Percentiles rank a stretch among this genome's conserved stretches.
These are phyloP conservation scores for Seminavis robusta DNA, from an alignment of 108 stramenopile species.

Conservation along the genomic window DNA sequence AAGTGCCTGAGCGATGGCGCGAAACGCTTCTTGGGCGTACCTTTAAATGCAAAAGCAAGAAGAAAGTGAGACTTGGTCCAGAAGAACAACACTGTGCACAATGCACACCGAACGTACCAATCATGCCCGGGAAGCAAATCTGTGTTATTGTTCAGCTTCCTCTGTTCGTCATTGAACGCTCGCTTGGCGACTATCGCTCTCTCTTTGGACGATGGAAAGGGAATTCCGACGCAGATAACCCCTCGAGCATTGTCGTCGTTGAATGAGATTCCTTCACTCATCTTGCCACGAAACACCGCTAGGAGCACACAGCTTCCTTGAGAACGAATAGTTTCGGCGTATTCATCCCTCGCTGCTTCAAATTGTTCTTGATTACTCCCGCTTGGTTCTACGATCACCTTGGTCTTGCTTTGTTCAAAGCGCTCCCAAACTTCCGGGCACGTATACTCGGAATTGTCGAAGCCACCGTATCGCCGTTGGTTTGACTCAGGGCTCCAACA, in stretches of 20 bases:
- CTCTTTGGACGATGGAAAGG: conserved; percentile 45
- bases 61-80: no score
- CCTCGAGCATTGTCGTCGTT: conserved; percentile 81
- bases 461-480: conserved; percentile 7
- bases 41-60: no score
- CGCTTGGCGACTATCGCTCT: conserved; percentile 65
- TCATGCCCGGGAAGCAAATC: conserved; percentile 67
- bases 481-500: conserved; percentile 40
- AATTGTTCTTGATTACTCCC: conserved; percentile 62
- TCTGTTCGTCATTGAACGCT: conserved; percentile 77
- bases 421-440: conserved; percentile 39
- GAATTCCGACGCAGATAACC: conserved; percentile 77
- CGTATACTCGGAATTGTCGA: conserved; percentile 1
- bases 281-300: conserved; percentile 86
- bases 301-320: conserved; percentile 71
- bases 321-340: conserved; percentile 29
- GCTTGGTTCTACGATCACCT: conserved; percentile 66
- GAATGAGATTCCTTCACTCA: conserved; percentile 82
- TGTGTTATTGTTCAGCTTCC: conserved; percentile 39
- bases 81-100: no score
- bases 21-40: conserved; percentile 88
- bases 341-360: conserved; percentile 53
- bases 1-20: conserved; percentile 88
- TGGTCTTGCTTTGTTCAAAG: conserved; percentile 42
- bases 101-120: no score